These are phyloP conservation scores for Priceomyces castillae DNA, from an alignment of 805 yeast genomes.

Conservation along the genomic window DNA sequence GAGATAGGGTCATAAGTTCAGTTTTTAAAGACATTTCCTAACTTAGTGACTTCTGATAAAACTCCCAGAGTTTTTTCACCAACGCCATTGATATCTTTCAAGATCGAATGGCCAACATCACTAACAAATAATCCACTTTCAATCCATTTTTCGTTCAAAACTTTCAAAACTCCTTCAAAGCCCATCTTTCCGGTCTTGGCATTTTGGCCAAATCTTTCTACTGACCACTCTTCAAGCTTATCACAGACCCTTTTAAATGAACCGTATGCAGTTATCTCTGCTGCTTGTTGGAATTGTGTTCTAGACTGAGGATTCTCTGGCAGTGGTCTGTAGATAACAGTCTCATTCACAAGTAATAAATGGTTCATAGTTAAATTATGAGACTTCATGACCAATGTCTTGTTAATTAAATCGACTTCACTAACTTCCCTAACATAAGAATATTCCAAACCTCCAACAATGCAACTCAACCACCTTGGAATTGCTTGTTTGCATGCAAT, in stretches of 20 bases:
- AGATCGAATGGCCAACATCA: slow-evolving; percentile 25
- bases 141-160: slow-evolving; percentile 45
- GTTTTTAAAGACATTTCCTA: slow-evolving; percentile 12
- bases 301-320: slow-evolving; percentile 43
- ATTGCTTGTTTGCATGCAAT: slow-evolving; percentile 85
- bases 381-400: slow-evolving; percentile 76
- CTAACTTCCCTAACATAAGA: slow-evolving; percentile 89
- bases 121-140: slow-evolving; percentile 37
- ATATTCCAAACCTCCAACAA: slow-evolving; percentile 70
- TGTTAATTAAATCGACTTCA: slow-evolving; percentile 65
- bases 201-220: slow-evolving; percentile 83
- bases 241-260: slow-evolving; percentile 67
- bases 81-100: slow-evolving; percentile 28
- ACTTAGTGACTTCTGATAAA: slow-evolving; percentile 13
- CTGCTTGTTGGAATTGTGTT: slow-evolving; percentile 76
- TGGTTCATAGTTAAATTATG: slow-evolving; percentile 79
- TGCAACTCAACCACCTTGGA: slow-evolving; percentile 72
- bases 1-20: neutral
- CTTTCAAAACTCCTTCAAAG: slow-evolving; percentile 72
- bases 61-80: slow-evolving; percentile 13
- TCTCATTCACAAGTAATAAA: slow-evolving; percentile 76
- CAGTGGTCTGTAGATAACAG: slow-evolving; percentile 79
- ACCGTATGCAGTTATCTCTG: slow-evolving; percentile 85
- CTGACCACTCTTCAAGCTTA: slow-evolving; percentile 89
- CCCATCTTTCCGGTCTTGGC: slow-evolving; percentile 81